These are phyloP conservation scores for Gossypium gossypioides DNA, from an alignment of 441 rosid species.

Conservation along the genomic window DNA sequence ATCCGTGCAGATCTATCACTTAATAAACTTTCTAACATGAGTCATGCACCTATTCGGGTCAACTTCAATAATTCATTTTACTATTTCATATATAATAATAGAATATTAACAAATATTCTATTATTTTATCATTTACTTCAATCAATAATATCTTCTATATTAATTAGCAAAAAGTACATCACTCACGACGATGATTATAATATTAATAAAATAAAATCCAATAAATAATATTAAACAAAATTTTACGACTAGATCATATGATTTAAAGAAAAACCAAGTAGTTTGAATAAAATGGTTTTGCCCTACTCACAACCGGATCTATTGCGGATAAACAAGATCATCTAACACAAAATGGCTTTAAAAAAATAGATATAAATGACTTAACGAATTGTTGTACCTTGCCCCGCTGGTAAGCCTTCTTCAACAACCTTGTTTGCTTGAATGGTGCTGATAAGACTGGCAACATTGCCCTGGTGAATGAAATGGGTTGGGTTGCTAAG, in stretches of 20 bases:
- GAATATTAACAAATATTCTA: too few relatives aligned
- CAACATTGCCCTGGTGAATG: slow-evolving; percentile 55
- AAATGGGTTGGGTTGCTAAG: neutral
- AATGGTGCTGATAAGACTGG: slow-evolving; percentile 64
- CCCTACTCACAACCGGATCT: neutral
- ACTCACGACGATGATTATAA: too few relatives aligned
- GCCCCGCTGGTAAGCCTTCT: slow-evolving; percentile 59
- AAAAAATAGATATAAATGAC: neutral
- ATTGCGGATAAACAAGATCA: neutral
- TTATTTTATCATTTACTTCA: too few relatives aligned
- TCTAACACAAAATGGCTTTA: neutral
- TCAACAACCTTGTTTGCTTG: slow-evolving; percentile 80
- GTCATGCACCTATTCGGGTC: too few relatives aligned
- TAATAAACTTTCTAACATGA: too few relatives aligned
- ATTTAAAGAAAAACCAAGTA: neutral
- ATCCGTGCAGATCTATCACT: too few relatives aligned
- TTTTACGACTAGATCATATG: neutral
- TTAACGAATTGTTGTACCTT: slow-evolving; percentile 51
- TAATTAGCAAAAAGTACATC: too few relatives aligned
- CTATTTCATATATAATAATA: too few relatives aligned
- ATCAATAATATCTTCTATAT: too few relatives aligned
- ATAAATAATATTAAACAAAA: neutral
- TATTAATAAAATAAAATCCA: too few relatives aligned
- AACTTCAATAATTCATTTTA: too few relatives aligned
- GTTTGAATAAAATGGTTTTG: neutral